Percentiles rank a stretch among this genome's conserved stretches.
Evolutionary conservation across 768 basidiomycete species (phyloP).

Genomic region (Pisolithus orientalis): DNA sequence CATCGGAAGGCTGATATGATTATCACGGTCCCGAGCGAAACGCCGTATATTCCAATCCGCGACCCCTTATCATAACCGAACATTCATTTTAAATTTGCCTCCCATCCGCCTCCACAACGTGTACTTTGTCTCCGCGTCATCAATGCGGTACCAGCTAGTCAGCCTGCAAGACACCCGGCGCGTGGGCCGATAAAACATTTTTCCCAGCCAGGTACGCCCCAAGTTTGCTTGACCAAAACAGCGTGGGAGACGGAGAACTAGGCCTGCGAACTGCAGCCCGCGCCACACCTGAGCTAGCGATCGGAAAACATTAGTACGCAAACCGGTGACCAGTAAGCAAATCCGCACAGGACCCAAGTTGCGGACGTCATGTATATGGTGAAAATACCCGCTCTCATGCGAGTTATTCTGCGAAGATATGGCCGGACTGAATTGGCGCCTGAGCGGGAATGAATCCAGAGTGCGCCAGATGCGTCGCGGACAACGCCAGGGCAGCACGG

Average conservation of each 20-base stretch:
- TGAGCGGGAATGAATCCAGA: slow-evolving; percentile 36
- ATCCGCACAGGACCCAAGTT: too few species aligned
- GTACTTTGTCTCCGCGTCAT: slow-evolving; percentile 23
- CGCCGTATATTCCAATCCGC: slow-evolving; percentile 11
- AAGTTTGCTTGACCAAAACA: too few species aligned
- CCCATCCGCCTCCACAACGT: slow-evolving; percentile 21
- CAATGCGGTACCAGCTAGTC: slow-evolving; percentile 13
- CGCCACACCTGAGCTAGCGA: too few species aligned
- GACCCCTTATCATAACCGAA: slow-evolving; percentile 25
- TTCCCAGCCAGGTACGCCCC: slow-evolving; percentile 7
- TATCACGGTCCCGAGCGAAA: slow-evolving; percentile 20
- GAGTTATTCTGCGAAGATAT: too few species aligned
- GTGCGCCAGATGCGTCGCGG: slow-evolving; percentile 9
- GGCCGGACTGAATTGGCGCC: slow-evolving; percentile 71
- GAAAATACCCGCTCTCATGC: too few species aligned
- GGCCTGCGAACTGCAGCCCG: slow-evolving; percentile 6
- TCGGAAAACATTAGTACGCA: too few species aligned
- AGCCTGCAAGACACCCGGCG: slow-evolving; percentile 4
- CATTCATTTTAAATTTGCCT: slow-evolving; percentile 13
- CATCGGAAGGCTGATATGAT: slow-evolving; percentile 4
- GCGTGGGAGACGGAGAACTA: not conserved
- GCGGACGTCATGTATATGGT: too few species aligned
- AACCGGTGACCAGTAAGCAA: too few species aligned
- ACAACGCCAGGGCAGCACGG: not conserved
- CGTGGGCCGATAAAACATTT: slow-evolving; percentile 16